phyloP scores from a whole-genome alignment of 106 monocot species.

The Xerophyta viscosa region DNA sequence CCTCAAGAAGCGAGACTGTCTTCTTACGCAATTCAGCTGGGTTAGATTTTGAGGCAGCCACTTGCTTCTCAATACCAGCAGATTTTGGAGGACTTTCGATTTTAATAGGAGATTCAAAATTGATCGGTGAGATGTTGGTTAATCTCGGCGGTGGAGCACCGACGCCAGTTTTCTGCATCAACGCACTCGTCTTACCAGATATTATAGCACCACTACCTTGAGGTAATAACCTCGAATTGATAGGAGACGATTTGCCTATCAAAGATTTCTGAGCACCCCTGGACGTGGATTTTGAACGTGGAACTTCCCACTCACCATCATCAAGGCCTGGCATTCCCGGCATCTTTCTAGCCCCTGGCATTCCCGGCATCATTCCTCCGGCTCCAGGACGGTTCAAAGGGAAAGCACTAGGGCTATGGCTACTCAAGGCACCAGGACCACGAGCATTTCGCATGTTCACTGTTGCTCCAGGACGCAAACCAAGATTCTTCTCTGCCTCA shows the following conservation, averaged over 20 bases:
- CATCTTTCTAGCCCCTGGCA: constrained; percentile 86
- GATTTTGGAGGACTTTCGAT: constrained; percentile 12
- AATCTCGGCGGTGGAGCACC: too few relatives aligned
- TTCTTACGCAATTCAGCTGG: constrained; percentile 52
- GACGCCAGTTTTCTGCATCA: constrained; percentile 28
- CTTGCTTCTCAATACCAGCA: neutral
- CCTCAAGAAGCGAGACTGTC: constrained; percentile 69
- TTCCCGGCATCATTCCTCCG: constrained; percentile 94
- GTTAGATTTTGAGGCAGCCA: constrained; percentile 14
- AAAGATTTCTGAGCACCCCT: constrained; percentile 34
- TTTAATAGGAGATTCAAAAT: constrained; percentile 10
- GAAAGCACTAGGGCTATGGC: constrained; percentile 17
- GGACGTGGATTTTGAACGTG: constrained; percentile 51
- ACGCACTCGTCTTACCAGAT: constrained; percentile 61
- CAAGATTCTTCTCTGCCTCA: constrained; percentile 91
- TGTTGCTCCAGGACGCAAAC: constrained; percentile 76
- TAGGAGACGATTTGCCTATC: constrained; percentile 19
- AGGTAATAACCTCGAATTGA: constrained; percentile 59
- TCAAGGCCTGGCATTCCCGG: constrained; percentile 88
- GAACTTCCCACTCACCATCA: constrained; percentile 74
- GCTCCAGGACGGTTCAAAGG: constrained; percentile 53
- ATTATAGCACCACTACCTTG: constrained; percentile 58
- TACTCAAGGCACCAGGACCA: constrained; percentile 10
- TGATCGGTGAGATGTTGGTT: too few relatives aligned
- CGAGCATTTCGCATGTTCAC: constrained; percentile 68